Evolutionary conservation across 345 rosid genomes (phyloP).

Genomic region (Melastoma malabathricum): DNA sequence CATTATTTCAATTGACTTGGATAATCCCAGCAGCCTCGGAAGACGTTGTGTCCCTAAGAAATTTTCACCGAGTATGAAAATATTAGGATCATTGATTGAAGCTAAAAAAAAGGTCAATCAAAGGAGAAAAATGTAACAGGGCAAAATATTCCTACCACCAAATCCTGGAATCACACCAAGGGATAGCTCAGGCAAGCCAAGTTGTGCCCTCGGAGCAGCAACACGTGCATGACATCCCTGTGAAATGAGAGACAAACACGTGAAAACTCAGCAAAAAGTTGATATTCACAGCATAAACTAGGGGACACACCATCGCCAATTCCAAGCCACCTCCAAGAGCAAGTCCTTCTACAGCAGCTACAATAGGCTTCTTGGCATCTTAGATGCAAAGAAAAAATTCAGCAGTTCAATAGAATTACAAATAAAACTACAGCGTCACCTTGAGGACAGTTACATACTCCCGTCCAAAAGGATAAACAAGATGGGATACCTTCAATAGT

Average conservation of each 20-base stretch:
- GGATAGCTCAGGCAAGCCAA: constrained; percentile 81
- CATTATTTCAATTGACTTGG: constrained; percentile 82
- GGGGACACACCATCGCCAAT: constrained; percentile 60
- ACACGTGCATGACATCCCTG: constrained; percentile 93
- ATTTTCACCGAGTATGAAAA: background rate
- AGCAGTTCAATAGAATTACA: background rate
- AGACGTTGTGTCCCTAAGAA: constrained; percentile 87
- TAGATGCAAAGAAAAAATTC: constrained; percentile 9
- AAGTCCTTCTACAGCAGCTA: constrained; percentile 92
- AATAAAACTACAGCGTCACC: background rate
- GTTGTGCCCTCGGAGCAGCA: constrained; percentile 66
- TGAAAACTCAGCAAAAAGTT: background rate
- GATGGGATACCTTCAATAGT: constrained; percentile 54
- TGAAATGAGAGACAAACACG: constrained; percentile 1
- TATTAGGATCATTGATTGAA: background rate
- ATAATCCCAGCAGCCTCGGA: constrained; percentile 81
- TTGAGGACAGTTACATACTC: background rate
- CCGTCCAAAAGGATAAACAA: background rate
- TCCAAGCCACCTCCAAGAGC: constrained; percentile 99
- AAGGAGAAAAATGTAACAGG: too few relatives aligned
- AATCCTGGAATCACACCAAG: constrained; percentile 91
- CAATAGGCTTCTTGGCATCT: constrained; percentile 89
- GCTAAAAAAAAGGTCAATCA: background rate
- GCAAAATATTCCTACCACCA: constrained; percentile 44
- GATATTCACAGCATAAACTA: background rate